Evolutionary conservation across 208 protist species (phyloP).

Genomic region (Blechomonas ayalai): DNA sequence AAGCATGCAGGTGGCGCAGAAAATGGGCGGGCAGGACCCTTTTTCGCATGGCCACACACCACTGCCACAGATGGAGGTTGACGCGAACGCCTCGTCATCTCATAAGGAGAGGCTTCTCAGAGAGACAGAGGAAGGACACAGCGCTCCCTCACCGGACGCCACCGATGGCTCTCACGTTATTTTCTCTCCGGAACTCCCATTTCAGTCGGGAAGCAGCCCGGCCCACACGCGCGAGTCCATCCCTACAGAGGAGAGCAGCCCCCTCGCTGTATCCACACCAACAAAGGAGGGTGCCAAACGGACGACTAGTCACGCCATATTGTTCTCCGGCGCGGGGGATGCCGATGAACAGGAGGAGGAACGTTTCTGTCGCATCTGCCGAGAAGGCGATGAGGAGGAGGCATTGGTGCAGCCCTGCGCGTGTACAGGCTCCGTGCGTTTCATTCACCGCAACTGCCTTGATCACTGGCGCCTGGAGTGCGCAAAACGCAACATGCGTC

Average conservation of each 20-base stretch:
- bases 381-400: conserved; percentile 38
- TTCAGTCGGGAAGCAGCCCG: too few species aligned
- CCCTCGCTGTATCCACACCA: too few species aligned
- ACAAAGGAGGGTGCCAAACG: too few species aligned
- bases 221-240: too few species aligned
- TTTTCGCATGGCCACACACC: not conserved
- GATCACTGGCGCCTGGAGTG: conserved; percentile 75
- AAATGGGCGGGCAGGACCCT: not conserved
- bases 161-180: too few species aligned
- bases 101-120: too few species aligned
- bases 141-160: too few species aligned
- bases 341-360: conserved; percentile 48
- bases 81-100: too few species aligned
- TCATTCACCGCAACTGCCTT: conserved; percentile 67
- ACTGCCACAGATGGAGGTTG: too few species aligned
- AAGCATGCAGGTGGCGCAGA: not conserved
- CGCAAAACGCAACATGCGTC: conserved; percentile 45
- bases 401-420: conserved; percentile 59
- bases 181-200: too few species aligned
- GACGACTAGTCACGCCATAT: too few species aligned
- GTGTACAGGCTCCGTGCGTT: conserved; percentile 72
- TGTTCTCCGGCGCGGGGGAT: conserved; percentile 2
- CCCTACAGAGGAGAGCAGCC: too few species aligned
- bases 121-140: not conserved
- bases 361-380: conserved; percentile 72